Conservation (phyloP, 2,329 filamentous ascomycete species). For the Talaromyces piceae region DNA sequence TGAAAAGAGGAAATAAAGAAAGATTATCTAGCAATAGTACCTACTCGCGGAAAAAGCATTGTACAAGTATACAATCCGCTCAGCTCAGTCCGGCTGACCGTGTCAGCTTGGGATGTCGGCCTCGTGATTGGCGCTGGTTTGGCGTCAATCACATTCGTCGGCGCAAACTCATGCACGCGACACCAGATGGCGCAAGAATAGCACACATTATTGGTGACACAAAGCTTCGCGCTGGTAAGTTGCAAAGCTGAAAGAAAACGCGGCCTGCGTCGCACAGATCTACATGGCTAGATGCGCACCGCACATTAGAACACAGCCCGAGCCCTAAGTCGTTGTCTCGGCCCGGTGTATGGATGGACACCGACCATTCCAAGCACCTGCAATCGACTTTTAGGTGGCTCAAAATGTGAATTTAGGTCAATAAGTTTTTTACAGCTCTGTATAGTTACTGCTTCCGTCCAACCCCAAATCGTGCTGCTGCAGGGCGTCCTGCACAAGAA, state of each 20-base stretch:
- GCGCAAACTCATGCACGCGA: background rate
- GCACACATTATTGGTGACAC: background rate
- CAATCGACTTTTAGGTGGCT: background rate
- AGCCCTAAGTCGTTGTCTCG: background rate
- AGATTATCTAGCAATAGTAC: too few relatives aligned
- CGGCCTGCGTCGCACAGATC: background rate
- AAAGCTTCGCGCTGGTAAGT: background rate
- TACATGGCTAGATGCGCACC: background rate
- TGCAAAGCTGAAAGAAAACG: background rate
- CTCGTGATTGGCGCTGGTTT: background rate
- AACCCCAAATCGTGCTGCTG: constrained; percentile 14
- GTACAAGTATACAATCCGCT: background rate
- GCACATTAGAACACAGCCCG: background rate
- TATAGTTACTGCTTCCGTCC: background rate
- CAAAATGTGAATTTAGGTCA: too few relatives aligned
- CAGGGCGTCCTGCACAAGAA: constrained; percentile 27
- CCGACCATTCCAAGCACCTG: too few relatives aligned
- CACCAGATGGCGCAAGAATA: background rate
- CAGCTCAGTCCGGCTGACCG: background rate
- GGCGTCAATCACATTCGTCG: background rate
- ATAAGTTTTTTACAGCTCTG: background rate
- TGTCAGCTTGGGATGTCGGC: background rate
- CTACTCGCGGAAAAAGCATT: background rate
- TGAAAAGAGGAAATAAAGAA: background rate
- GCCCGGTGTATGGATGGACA: too few relatives aligned